Conservation (phyloP, 1,284 basidiomycete genomes). For the Ceratobasidium sp. region DNA sequence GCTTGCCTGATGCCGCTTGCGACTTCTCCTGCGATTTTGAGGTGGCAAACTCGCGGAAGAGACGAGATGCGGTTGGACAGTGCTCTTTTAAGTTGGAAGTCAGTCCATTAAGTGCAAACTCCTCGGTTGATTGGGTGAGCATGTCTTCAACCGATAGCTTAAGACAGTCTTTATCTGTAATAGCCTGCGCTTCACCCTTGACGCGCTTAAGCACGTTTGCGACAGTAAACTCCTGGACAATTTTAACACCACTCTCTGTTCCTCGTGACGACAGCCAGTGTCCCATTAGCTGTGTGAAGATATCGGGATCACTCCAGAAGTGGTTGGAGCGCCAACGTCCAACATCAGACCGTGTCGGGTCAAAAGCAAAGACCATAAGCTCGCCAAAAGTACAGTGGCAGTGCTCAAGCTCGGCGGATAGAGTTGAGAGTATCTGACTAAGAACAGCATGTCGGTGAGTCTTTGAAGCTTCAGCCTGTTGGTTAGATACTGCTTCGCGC, state of each 20-base stretch:
- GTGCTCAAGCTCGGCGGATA: background rate
- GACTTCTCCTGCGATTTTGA: background rate
- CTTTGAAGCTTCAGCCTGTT: background rate
- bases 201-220: background rate
- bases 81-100: background rate
- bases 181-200: background rate
- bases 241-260: background rate
- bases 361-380: background rate
- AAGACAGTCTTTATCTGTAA: background rate
- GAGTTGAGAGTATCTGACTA: background rate
- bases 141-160: background rate
- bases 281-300: background rate
- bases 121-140: background rate
- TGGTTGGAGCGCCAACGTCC: background rate
- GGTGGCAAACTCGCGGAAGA: background rate
- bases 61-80: background rate
- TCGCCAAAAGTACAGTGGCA: background rate
- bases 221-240: constrained; percentile 7
- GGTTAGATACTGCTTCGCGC: background rate
- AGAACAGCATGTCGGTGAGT: background rate
- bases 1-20: background rate
- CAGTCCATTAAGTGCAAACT: background rate
- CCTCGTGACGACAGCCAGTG: background rate
- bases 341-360: background rate
- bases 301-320: constrained; percentile 9